Evolutionary conservation across 1,139 yeast species (phyloP), one percentile per base, ranked within the genome.

Genomic region (Hanseniaspora uvarum): DNA sequence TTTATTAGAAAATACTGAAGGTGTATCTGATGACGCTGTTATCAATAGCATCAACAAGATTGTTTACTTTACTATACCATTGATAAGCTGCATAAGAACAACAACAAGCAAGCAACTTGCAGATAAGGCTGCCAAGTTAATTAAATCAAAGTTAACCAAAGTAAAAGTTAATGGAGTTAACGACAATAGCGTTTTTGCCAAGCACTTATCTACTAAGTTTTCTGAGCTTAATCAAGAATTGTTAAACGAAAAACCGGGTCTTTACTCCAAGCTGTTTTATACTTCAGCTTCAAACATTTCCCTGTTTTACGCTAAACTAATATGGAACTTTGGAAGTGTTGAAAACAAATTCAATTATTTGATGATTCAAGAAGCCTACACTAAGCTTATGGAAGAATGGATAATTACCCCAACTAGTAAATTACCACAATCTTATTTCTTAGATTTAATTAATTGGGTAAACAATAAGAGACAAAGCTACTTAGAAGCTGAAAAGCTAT

Each of bases 391-490:
- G 65, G 77, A 78, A 60, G 62, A 65, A 21, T 87, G 95, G 95
- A 76, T 81, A 49, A 61, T 60, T 30, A 68, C 73, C 56, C 62
- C 70, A 39, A 70, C 70, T 50, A 73, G 78, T 56, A 79, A 78
- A 61, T 70, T 79, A 43, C 78, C 78, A 31, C 75, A 86, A 2
- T 74, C 79, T 14, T 65, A 86, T 62, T 86, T 86, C 67, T 76
- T 80, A 60, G 96, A 88, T 61, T 80, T 87, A 58, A 75, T 85
- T 63, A 87, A 87, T 68, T 88, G 94, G 94, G 65, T 86, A 52
- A 76, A 76, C 56, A 70, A 83, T 6, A 76, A 65, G n/a, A 49
- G 46, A 37, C 49, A 37, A 28, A 24, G 28, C 26, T n/a, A 14
- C 12, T 16, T 34, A 24, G 31, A 34, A 12, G 3, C 24, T n/a